A percentile compares a stretch with the other conserved stretches of the same genome.
Conservation (phyloP, 2,329 filamentous ascomycete genomes). For the Diaporthe velutina region DNA sequence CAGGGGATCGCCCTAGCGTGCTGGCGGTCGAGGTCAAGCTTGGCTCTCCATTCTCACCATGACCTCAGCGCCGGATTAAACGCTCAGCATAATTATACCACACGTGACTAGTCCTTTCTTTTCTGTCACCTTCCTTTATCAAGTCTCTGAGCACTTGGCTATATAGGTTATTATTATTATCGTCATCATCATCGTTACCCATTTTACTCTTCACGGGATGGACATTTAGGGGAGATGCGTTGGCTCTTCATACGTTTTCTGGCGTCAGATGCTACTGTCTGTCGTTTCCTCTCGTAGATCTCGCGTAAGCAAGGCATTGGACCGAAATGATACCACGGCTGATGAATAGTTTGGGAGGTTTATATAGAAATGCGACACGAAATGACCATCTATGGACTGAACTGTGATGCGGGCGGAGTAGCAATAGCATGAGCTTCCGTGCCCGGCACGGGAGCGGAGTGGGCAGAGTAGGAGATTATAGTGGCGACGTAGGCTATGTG, state of each 20-base stretch:
- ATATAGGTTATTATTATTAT: constrained; percentile 1
- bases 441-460: neutral
- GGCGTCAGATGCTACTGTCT: constrained; percentile 9
- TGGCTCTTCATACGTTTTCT: neutral
- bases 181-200: neutral
- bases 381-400: neutral
- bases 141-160: neutral
- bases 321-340: constrained; percentile 27
- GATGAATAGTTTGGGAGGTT: constrained; percentile 12
- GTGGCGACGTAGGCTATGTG: neutral
- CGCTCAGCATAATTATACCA: neutral
- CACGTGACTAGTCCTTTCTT: neutral
- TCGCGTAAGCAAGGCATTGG: neutral
- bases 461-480: neutral
- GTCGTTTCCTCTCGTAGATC: constrained; percentile 21
- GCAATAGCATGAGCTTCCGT: neutral
- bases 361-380: neutral
- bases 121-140: neutral
- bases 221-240: neutral
- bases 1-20: constrained; percentile 6
- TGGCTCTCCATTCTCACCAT: constrained; percentile 36
- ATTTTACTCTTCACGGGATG: neutral
- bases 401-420: no score
- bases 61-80: no score
- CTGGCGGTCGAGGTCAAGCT: constrained; percentile 37